Evolutionary conservation across 2,329 filamentous ascomycete genomes (phyloP), one percentile per base, ranked within the genome.

Genomic region (Pestalotiopsis sp.): DNA sequence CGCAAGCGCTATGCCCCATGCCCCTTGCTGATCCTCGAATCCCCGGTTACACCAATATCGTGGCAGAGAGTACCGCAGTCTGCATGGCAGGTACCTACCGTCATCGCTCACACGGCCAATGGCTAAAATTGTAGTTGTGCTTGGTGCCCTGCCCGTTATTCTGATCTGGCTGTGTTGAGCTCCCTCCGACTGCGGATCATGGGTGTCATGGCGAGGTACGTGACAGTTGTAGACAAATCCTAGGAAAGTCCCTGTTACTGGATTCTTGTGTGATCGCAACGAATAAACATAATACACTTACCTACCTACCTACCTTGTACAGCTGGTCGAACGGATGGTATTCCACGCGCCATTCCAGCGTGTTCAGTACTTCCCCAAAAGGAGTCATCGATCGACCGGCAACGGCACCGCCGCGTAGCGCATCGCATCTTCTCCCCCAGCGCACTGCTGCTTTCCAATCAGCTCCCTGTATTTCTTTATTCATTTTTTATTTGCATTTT

Each of bases 311-410:
- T 68, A 63, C 68, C 66, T 66, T 68, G 61, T 27, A 12, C 23
- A 67, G 56, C 25, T 27, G 61, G 38, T 20, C 62, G 14, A 52
- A 41, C n/a, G 62, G 20, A 52, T 61, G 52, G 60, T 66, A 36
- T 68, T 68, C 17, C 36, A 68, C 66, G 62, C 66, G 66, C 66
- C 45, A 62, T 67, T 62, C 41, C 59, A 62, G 20, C n/a, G 27
- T 67, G 66, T 58, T 27, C 66, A 62, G 66, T 63, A 63, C 61
- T n/a, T 52, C 45, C 20, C 64, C 64, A 38, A 62, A 70, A 70
- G 68, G 68, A 70, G 68, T 70, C 68, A 70, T 70, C 66, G 68
- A 70, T 70, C 66, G 39, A 57, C 67, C 67, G 25, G 58, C 52
- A 52, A 6, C 45, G 45, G 45, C 45, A 52, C 45, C 45, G 45